These are phyloP conservation scores for carrot (Daucus carota) DNA, from an alignment of 129 eudicot species.

Conservation along the genomic window DNA sequence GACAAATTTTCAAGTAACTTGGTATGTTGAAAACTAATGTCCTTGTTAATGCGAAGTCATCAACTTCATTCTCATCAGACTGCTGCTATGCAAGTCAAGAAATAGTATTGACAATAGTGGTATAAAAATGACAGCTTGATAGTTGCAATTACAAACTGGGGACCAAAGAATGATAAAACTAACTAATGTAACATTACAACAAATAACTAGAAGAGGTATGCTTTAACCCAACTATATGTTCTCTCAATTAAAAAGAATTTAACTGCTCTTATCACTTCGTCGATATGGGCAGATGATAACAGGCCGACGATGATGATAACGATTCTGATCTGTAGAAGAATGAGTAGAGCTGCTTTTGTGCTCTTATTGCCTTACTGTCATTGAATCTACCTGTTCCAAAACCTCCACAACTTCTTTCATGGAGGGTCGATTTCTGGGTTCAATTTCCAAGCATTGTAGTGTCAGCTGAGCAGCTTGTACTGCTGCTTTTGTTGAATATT, in stretches of 20 bases:
- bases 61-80: not conserved
- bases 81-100: not conserved
- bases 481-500: slow-evolving; percentile 66
- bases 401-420: slow-evolving; percentile 74
- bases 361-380: slow-evolving; percentile 39
- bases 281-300: too few species aligned
- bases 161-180: not conserved
- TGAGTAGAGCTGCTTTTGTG: not conserved
- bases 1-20: too few species aligned
- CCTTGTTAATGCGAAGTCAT: not conserved
- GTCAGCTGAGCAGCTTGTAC: slow-evolving; percentile 60
- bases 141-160: not conserved
- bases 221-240: not conserved
- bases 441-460: slow-evolving; percentile 48
- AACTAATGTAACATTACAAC: not conserved
- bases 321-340: not conserved
- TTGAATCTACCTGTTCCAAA: slow-evolving; percentile 32
- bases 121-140: not conserved
- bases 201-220: not conserved
- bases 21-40: too few species aligned
- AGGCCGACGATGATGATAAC: not conserved
- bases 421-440: slow-evolving; percentile 56
- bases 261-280: not conserved
- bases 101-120: not conserved
- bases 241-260: not conserved